Base-by-base conservation (phyloP, 768 basidiomycete genomes). In the Phaeolepiota aurea region DNA sequence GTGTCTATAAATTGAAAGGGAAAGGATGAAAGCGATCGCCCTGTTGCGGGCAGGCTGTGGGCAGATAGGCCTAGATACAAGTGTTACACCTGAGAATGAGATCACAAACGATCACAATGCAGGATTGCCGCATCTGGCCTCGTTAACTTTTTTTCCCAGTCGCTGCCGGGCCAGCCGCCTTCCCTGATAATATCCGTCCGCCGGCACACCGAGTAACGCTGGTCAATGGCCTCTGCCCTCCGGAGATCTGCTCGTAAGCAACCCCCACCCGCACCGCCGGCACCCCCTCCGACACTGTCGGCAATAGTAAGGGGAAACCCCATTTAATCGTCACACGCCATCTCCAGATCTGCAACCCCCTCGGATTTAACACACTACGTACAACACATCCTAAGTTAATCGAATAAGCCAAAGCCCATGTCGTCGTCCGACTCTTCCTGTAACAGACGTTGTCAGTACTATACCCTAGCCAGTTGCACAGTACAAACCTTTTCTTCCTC, bases 321-420 rank as follows among this genome's bases (percentile, higher is more conserved):
- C 33, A 35, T 14, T 35, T 14, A 35, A 35, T 19, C 7, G 33
- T 16, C 33, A 35, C n/a, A 35, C 14, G 20, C 20, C 38, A 44
- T 38, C 43, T 32, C 28, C 43, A 39, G 37, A 40, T 39, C 38
- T 35, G n/a, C n/a, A n/a, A 35, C 9, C 12, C 33, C 33, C 33
- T 7, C 7, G 33, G 33, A 35, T 35, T 35, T 35, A 35, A 19
- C 33, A 16, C 12, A 19, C 18, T 20, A 10, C 40, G 9, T 9
- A 16, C 41, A 18, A 34, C 41, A 32, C 42, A 20, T 37, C 21
- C 30, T 32, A 48, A 25, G 48, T 73, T 82, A 96, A 74, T 96
- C 92, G 75, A 96, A 96, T 49, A 96, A 77, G 71, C 92, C 92
- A 67, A 97, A 97, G 73, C 92, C 91, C 91, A 96, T 96, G 69